Conservation (phyloP, 192 early-diverging fungal genomes). For the Jimgerdemannia flammicorona region DNA sequence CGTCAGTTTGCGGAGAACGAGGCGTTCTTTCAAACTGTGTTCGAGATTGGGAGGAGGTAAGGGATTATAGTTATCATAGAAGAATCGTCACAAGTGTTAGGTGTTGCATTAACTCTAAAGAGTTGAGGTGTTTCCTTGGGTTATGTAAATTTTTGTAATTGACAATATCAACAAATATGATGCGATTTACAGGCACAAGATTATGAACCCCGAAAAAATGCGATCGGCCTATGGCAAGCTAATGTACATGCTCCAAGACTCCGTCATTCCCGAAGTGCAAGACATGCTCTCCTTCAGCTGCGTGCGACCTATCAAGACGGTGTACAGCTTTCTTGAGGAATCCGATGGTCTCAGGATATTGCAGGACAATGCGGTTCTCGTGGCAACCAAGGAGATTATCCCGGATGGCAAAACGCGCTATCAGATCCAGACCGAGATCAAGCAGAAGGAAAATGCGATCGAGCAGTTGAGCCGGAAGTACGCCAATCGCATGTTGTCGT, state of each 20-base stretch:
- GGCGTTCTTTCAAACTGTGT: constrained; percentile 73
- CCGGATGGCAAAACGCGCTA: constrained; percentile 58
- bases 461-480: constrained; percentile 83
- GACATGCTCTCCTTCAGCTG: constrained; percentile 77
- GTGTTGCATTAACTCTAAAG: not conserved
- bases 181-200: constrained; percentile 54
- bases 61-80: not conserved
- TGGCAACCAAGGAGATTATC: constrained; percentile 73
- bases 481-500: constrained; percentile 47
- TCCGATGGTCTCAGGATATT: constrained; percentile 63
- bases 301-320: constrained; percentile 87
- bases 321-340: constrained; percentile 71
- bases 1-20: constrained; percentile 66
- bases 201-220: constrained; percentile 98
- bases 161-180: no score
- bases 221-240: constrained; percentile 93
- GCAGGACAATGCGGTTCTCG: constrained; percentile 72
- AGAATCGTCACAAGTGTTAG: not conserved
- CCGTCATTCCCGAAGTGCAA: constrained; percentile 67
- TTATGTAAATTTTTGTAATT: no score
- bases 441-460: constrained; percentile 88
- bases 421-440: constrained; percentile 81
- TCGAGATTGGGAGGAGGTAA: constrained; percentile 63
- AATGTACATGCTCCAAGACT: constrained; percentile 82
- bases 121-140: not conserved